A percentile compares a stretch with the other conserved stretches of the same genome.
phyloP scores from a whole-genome alignment of 1,139 yeast species.

The Candida pseudocylindracea region DNA sequence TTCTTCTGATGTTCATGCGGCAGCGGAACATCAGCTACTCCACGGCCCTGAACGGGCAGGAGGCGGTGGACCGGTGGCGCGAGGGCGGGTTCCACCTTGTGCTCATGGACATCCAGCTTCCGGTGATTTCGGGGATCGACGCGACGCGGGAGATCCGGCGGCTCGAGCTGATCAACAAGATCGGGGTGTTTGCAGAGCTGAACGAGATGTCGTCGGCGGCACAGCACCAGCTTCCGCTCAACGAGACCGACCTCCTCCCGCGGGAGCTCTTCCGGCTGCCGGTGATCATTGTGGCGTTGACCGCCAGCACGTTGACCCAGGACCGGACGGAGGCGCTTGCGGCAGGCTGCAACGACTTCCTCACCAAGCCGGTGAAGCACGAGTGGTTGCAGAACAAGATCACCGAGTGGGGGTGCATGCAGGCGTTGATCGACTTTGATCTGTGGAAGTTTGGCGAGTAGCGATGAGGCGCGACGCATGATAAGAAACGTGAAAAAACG shows the following conservation, averaged over 20 bases:
- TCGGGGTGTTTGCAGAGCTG: slow-evolving; percentile 49
- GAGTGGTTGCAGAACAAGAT: slow-evolving; percentile 89
- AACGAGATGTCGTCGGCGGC: slow-evolving; percentile 71
- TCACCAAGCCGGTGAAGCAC: slow-evolving; percentile 91
- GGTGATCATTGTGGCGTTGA: slow-evolving; percentile 85
- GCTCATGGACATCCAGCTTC: slow-evolving; percentile 86
- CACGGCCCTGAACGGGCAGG: slow-evolving; percentile 79
- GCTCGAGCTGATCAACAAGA: slow-evolving; percentile 56
- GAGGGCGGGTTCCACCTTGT: slow-evolving; percentile 83
- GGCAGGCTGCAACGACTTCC: slow-evolving; percentile 91
- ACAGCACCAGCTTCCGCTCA: slow-evolving; percentile 11
- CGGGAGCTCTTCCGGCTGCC: slow-evolving; percentile 55
- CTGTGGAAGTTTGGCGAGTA: slow-evolving; percentile 39
- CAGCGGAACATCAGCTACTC: slow-evolving; percentile 71
- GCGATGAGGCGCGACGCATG: background rate
- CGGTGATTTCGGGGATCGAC: slow-evolving; percentile 82
- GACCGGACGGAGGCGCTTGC: slow-evolving; percentile 83
- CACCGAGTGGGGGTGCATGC: slow-evolving; percentile 97
- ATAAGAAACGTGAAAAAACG: background rate
- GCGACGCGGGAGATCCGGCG: slow-evolving; percentile 80
- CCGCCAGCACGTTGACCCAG: slow-evolving; percentile 76
- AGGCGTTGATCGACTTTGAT: slow-evolving; percentile 87
- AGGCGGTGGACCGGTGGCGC: slow-evolving; percentile 83
- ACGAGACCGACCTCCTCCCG: slow-evolving; percentile 29
- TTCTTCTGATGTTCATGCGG: slow-evolving; percentile 77